Evolutionary conservation across 306 rosid genomes (phyloP).

Genomic region (Benincasa hispida): DNA sequence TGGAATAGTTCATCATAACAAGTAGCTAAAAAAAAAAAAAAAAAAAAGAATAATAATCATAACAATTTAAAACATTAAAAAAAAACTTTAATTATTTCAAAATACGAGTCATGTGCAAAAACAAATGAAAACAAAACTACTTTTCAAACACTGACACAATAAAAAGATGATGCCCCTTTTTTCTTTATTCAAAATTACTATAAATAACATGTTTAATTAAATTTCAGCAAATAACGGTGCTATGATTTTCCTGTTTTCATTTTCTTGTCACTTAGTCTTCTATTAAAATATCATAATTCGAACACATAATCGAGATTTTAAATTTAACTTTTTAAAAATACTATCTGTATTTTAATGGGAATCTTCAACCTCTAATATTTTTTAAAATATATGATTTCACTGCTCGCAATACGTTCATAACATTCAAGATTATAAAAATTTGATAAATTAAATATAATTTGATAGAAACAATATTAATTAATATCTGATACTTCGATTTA

Average conservation of each 20-base stretch:
- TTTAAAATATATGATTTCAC: too few relatives aligned
- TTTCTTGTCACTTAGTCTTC: not conserved
- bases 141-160: not conserved
- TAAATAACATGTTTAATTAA: not conserved
- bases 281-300: not conserved
- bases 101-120: not conserved
- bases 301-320: not conserved
- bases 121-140: not conserved
- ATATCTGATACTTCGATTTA: too few relatives aligned
- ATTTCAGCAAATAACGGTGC: not conserved
- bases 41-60: not conserved
- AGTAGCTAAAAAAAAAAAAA: too few relatives aligned
- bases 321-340: not conserved
- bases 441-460: too few relatives aligned
- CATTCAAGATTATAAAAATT: too few relatives aligned
- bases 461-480: too few relatives aligned
- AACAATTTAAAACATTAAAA: not conserved
- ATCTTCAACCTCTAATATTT: too few relatives aligned
- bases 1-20: too few relatives aligned
- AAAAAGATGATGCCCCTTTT: not conserved
- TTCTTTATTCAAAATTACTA: not conserved
- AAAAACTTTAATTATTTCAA: not conserved
- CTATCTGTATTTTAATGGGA: too few relatives aligned
- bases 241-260: not conserved
- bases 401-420: too few relatives aligned